Base-by-base conservation (phyloP, 352 stramenopile species). In the Phytophthora fragariae region DNA sequence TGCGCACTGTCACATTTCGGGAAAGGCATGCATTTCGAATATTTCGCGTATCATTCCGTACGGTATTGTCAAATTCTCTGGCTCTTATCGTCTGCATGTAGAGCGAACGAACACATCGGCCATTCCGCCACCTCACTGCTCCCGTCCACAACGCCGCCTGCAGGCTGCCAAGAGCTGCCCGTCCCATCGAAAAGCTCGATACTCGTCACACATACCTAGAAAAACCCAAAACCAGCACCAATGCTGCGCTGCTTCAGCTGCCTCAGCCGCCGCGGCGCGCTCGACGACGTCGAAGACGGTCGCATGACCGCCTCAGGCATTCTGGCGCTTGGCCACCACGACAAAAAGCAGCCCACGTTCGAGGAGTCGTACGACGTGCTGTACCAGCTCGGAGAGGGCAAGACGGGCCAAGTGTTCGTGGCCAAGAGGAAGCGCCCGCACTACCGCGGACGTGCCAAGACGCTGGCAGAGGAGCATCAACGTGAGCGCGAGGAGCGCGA, bases 331-430 rank as follows among this genome's bases (percentile, higher is more conserved):
- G 41, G 31, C 27, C 59, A 71, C 33, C 56, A 61, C 47, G 56
- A 76, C 66, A 77, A 76, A 54, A 69, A 73, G 67, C 46, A 73
- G 44, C 53, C 62, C 17, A 55, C 62, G n/a, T 86, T 92, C 17
- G 85, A 93, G 46, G 74, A 83, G 19, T 75, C 82, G 12, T 96
- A 95, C 79, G 86, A 94, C 64, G 76, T 83, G 41, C 64, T 90
- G 65, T 78, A 92, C 55, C 73, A 91, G 54, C 77, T 96, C 47
- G 89, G 89, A 41, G 83, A 93, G 47, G 89, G 89, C 68, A 95
- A 96, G 75, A 96, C 88, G 1, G 86, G 82, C 12, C 77, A 85
- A 55, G 89, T 96, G 64, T 92, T 84, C 50, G 77, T 84, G 37
- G 88, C 83, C 44, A 81, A 78, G 58, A 75, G 67, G 37, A 76